These are phyloP conservation scores for Macroventuria anomochaeta DNA, from an alignment of 2,329 filamentous ascomycete genomes.

Conservation along the genomic window DNA sequence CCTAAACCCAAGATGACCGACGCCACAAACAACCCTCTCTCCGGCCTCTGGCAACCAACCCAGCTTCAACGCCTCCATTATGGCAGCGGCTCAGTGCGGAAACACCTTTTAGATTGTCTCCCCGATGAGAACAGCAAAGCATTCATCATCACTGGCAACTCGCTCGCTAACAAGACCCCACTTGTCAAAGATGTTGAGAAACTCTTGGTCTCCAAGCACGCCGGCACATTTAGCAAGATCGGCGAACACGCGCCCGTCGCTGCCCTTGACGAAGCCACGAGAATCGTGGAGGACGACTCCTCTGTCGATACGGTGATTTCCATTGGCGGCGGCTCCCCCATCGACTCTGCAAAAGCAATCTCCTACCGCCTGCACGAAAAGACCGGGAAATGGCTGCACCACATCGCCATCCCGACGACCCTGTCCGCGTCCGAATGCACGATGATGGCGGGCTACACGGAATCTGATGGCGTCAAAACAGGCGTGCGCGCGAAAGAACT, in stretches of 20 bases:
- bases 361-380: slow-evolving; percentile 45
- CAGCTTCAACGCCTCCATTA: slow-evolving; percentile 60
- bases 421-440: slow-evolving; percentile 63
- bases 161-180: slow-evolving; percentile 61
- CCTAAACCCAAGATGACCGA: slow-evolving; percentile 48
- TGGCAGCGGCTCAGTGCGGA: slow-evolving; percentile 55
- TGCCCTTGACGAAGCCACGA: slow-evolving; percentile 60
- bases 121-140: slow-evolving; percentile 57
- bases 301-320: slow-evolving; percentile 62
- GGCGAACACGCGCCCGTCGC: slow-evolving; percentile 63
- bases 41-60: slow-evolving; percentile 59
- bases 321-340: slow-evolving; percentile 62
- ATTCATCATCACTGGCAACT: slow-evolving; percentile 64
- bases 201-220: slow-evolving; percentile 56
- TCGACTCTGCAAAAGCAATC: slow-evolving; percentile 56
- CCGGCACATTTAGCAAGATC: slow-evolving; percentile 63
- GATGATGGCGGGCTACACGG: slow-evolving; percentile 59
- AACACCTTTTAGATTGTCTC: slow-evolving; percentile 56
- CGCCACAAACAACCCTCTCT: slow-evolving; percentile 53
- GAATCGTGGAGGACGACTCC: slow-evolving; percentile 53
- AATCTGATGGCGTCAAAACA: slow-evolving; percentile 57
- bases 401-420: slow-evolving; percentile 51
- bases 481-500: slow-evolving; percentile 53
- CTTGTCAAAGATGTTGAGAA: slow-evolving; percentile 60
- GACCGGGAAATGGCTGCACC: slow-evolving; percentile 44